Percentiles rank a stretch among this genome's conserved stretches.
Evolutionary conservation across 2,329 filamentous ascomycete genomes (phyloP).

Genomic region (Scopulariopsis brevicaulis): DNA sequence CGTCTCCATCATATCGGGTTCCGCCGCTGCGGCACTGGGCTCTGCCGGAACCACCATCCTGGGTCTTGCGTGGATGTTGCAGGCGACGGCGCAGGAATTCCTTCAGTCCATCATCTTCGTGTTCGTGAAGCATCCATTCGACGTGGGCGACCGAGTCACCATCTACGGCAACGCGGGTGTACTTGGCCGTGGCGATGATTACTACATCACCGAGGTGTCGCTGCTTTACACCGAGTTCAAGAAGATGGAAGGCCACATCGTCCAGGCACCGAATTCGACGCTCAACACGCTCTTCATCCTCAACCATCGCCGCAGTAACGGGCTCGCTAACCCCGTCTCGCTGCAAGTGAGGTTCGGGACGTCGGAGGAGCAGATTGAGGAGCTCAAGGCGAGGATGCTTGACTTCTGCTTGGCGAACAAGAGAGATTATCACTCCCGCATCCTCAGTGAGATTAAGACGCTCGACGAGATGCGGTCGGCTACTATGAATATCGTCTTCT

Average conservation of each 20-base stretch:
- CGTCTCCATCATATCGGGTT: constrained; percentile 78
- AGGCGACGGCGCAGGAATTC: constrained; percentile 88
- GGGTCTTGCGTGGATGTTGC: constrained; percentile 85
- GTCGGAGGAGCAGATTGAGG: constrained; percentile 69
- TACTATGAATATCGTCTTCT: constrained; percentile 87
- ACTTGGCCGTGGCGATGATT: constrained; percentile 74
- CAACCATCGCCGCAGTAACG: constrained; percentile 84
- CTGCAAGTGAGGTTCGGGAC: constrained; percentile 85
- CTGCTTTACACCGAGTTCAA: constrained; percentile 95
- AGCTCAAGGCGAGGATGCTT: constrained; percentile 66
- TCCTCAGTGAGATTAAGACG: constrained; percentile 71
- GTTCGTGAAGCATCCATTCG: constrained; percentile 94
- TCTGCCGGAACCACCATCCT: constrained; percentile 82
- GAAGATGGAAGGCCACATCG: constrained; percentile 94
- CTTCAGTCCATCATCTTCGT: constrained; percentile 90
- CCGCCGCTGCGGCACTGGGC: constrained; percentile 81
- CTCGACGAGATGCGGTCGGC: constrained; percentile 78
- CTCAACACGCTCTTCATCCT: constrained; percentile 90
- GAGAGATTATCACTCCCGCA: constrained; percentile 77
- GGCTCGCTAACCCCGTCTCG: constrained; percentile 74
- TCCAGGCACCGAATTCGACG: constrained; percentile 90
- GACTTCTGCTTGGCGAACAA: constrained; percentile 79
- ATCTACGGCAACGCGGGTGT: constrained; percentile 84
- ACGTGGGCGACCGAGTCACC: constrained; percentile 86
- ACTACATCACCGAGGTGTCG: constrained; percentile 91